phyloP scores from a whole-genome alignment of 805 yeast species.

The Schizosaccharomyces osmophilus region DNA sequence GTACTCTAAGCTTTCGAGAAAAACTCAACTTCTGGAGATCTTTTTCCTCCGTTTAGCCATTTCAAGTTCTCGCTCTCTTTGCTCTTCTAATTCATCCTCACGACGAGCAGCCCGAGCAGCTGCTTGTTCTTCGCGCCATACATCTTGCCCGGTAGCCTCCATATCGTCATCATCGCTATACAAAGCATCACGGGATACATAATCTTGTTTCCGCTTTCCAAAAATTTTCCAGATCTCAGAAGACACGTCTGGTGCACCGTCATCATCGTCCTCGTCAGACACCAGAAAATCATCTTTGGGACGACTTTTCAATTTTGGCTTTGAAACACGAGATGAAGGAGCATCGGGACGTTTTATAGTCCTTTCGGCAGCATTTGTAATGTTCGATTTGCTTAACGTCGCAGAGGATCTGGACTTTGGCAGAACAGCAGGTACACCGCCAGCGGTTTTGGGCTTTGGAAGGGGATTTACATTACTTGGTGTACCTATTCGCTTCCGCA shows the following conservation, averaged over 20 bases:
- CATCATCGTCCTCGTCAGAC: neutral
- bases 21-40: no score
- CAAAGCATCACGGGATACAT: neutral
- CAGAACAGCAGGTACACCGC: no score
- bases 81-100: slow-evolving; percentile 52
- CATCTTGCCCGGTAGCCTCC: slow-evolving; percentile 84
- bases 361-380: no score
- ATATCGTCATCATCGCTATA: slow-evolving; percentile 26
- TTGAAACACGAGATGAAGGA: neutral
- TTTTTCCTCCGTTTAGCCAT: slow-evolving; percentile 11
- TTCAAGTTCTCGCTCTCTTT: neutral
- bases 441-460: neutral
- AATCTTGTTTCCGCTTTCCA: neutral
- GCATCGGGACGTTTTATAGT: no score
- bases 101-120: slow-evolving; percentile 40
- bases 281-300: neutral
- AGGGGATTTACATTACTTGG: neutral
- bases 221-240: slow-evolving; percentile 3
- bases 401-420: neutral
- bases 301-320: neutral
- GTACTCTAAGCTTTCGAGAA: no score
- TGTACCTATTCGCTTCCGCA: neutral
- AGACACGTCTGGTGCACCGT: neutral
- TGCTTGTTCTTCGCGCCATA: slow-evolving; percentile 51
- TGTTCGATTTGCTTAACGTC: no score